Evolutionary conservation across 768 basidiomycete species (phyloP), one percentile per base, ranked within the genome.

Genomic region (Butyriboletus loyo): DNA sequence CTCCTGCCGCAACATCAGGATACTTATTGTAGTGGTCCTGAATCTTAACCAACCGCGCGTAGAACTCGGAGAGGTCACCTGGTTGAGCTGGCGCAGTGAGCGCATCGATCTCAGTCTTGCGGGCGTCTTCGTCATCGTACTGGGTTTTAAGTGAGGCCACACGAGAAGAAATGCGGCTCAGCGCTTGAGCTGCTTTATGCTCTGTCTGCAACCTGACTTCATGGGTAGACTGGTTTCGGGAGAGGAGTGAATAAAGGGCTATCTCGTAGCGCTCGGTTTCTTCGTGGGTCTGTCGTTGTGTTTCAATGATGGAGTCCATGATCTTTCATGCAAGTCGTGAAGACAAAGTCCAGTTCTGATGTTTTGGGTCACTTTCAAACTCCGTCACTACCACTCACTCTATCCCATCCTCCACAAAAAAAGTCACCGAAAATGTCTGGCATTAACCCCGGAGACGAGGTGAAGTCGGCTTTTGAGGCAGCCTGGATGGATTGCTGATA

Each of bases 21-120:
- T 98, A 94, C 78, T 92, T 92, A 74, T 80, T 82, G 79, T 98
- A 86, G 81, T 96, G 92, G 68, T 95, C 93, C 75, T 95, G 92
- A 72, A 98, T 85, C 82, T 90, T 93, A 67, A 84, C 86, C 78
- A 98, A 86, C 76, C 97, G 87, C 70, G 86, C 77, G 75, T 99
- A 98, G 76, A 99, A 99, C 72, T 96, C 92, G 42, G 87, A 85
- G 46, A 98, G 79, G 72, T 98, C 83, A 71, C 83, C 81, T 42
- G 80, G 80, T 60, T 81, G 78, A 5, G 73, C 55, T 15, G 83
- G 72, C 11, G 80, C 76, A 34, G 88, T 86, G 7, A 92, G 72
- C 13, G 77, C 59, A 38, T 85, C 77, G 15, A 84, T 72, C 67
- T 92, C 90, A n/a, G 75, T 71, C 53, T 83, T 85, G 57, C 88